Percentiles rank a stretch among this genome's conserved stretches.
phyloP scores from a whole-genome alignment of 163 green algal species.

The Scenedesmus sp. region DNA sequence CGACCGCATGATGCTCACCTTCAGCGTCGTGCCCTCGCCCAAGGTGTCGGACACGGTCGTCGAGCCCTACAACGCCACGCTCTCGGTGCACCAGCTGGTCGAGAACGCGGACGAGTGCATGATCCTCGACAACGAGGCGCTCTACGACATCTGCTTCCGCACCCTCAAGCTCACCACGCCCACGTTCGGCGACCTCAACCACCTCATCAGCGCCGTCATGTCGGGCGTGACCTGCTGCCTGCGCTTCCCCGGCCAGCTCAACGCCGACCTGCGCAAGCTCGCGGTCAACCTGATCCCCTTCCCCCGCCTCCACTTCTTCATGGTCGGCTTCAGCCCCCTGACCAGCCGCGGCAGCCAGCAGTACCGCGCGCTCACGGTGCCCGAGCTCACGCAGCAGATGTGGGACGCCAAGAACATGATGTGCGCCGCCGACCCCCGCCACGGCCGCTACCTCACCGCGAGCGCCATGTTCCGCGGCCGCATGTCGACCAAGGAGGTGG shows the following conservation, averaged over 20 bases:
- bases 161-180: conserved; percentile 99
- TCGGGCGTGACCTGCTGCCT: conserved; percentile 98
- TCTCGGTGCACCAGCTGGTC: conserved; percentile 96
- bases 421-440: conserved; percentile 94
- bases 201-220: conserved; percentile 99
- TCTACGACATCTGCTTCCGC: conserved; percentile 99
- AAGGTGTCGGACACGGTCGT: conserved; percentile 98
- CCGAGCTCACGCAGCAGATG: conserved; percentile 99
- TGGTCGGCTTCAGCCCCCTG: conserved; percentile 95
- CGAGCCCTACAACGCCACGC: conserved; percentile 94
- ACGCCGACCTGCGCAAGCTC: conserved; percentile 97
- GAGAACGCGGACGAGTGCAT: conserved; percentile 98
- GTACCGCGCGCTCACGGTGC: conserved; percentile 92
- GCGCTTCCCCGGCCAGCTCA: conserved; percentile 96
- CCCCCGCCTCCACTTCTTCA: conserved; percentile 94
- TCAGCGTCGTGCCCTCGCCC: conserved; percentile 96
- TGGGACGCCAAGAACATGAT: conserved; percentile 99
- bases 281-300: conserved; percentile 98
- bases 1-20: conserved; percentile 99
- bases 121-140: conserved; percentile 96
- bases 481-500: conserved; percentile 99
- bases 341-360: conserved; percentile 95
- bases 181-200: conserved; percentile 99
- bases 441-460: conserved; percentile 97
- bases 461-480: conserved; percentile 94